Evolutionary conservation across 192 early-diverging fungal species (phyloP).

Genomic region (Dissophora ornata): DNA sequence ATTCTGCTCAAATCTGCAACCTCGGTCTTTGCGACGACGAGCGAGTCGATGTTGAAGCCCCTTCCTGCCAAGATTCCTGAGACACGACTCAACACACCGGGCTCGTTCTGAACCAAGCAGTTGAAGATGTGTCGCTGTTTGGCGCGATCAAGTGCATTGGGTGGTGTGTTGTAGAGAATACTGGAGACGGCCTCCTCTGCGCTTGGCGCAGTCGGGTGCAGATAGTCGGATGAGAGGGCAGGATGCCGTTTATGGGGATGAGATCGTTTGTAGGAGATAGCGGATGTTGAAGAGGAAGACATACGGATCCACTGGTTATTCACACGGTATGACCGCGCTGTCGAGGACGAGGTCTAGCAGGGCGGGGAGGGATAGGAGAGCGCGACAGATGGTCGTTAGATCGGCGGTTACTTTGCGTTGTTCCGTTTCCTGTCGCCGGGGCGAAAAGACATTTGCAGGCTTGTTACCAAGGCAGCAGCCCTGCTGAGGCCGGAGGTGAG

Average conservation of each 20-base stretch:
- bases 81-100: conserved; percentile 80
- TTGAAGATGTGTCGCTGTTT: conserved; percentile 88
- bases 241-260: conserved; percentile 57
- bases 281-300: conserved; percentile 59
- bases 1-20: conserved; percentile 91
- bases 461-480: conserved; percentile 8
- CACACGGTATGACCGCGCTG: conserved; percentile 22
- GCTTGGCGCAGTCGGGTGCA: conserved; percentile 68
- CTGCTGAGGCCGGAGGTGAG: conserved; percentile 4
- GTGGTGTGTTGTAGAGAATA: conserved; percentile 87
- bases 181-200: conserved; percentile 91
- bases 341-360: conserved; percentile 30
- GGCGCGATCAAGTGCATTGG: conserved; percentile 31
- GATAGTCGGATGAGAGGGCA: conserved; percentile 48
- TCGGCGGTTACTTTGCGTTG: background rate
- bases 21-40: conserved; percentile 96
- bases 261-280: conserved; percentile 57
- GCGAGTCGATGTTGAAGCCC: conserved; percentile 97
- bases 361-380: too few relatives aligned
- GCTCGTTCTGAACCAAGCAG: conserved; percentile 93
- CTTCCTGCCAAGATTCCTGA: conserved; percentile 92
- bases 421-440: background rate
- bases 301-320: too few relatives aligned
- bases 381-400: too few relatives aligned
- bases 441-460: background rate